Conservation (phyloP, 805 yeast species). For the Suhomyces faveliae region DNA sequence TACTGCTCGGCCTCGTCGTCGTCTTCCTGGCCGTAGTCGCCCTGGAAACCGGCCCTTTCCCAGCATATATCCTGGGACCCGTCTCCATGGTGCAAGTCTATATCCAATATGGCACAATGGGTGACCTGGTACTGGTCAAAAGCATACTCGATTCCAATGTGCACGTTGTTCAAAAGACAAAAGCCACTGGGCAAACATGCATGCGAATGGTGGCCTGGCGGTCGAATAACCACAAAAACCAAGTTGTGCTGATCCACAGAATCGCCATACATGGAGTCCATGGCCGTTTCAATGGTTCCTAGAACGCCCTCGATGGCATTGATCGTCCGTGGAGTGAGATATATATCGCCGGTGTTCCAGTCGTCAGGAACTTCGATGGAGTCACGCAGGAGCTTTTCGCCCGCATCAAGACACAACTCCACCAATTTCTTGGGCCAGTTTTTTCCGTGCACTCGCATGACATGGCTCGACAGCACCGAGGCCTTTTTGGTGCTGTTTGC, state of each 20-base stretch:
- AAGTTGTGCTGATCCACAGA: slow-evolving; percentile 28
- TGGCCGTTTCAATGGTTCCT: slow-evolving; percentile 71
- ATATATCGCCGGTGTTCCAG: slow-evolving; percentile 85
- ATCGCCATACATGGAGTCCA: slow-evolving; percentile 45
- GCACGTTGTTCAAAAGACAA: slow-evolving; percentile 78
- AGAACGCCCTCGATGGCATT: slow-evolving; percentile 74
- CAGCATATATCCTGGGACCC: slow-evolving; percentile 86
- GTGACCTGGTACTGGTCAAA: slow-evolving; percentile 59
- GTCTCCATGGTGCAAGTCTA: slow-evolving; percentile 87
- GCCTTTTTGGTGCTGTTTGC: slow-evolving; percentile 47
- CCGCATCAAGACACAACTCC: slow-evolving; percentile 59
- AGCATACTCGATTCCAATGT: slow-evolving; percentile 78
- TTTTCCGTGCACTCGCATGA: slow-evolving; percentile 67
- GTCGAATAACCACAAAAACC: slow-evolving; percentile 69
- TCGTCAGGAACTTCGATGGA: slow-evolving; percentile 73
- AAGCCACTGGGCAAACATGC: slow-evolving; percentile 84
- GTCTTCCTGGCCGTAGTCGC: slow-evolving; percentile 48
- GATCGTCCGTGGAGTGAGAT: slow-evolving; percentile 62
- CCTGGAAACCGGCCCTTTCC: slow-evolving; percentile 65
- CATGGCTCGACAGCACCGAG: slow-evolving; percentile 57
- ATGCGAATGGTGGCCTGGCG: slow-evolving; percentile 88
- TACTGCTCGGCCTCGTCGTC: slow-evolving; percentile 38
- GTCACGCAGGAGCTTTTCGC: slow-evolving; percentile 48
- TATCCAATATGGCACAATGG: slow-evolving; percentile 78
- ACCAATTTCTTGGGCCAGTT: slow-evolving; percentile 64